A percentile compares a stretch with the other conserved stretches of the same genome.
Evolutionary conservation across 345 rosid species (phyloP).

Genomic region (Gynandropsis gynandra): DNA sequence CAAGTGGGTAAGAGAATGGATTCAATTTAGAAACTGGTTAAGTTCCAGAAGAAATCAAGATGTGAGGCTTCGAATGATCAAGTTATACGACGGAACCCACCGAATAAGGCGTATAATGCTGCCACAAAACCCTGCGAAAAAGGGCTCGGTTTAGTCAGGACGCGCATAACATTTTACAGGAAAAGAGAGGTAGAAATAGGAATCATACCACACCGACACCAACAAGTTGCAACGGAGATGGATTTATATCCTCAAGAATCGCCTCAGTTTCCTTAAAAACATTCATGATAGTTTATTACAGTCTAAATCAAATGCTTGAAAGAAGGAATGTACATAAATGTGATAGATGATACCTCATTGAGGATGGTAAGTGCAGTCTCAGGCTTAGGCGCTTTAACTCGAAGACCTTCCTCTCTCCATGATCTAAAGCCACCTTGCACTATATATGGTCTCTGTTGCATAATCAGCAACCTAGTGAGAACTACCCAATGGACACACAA

Average conservation of each 20-base stretch:
- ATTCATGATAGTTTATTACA: constrained; percentile 2
- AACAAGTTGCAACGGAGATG: constrained; percentile 63
- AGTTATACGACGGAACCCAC: constrained; percentile 29
- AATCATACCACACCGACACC: constrained; percentile 71
- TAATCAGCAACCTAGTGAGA: constrained; percentile 10
- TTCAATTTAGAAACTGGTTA: too few relatives aligned
- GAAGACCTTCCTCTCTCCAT: constrained; percentile 72
- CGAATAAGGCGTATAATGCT: constrained; percentile 51
- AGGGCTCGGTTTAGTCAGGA: constrained; percentile 13
- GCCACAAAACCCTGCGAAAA: constrained; percentile 54
- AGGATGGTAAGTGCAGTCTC: constrained; percentile 73
- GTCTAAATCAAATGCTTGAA: background rate
- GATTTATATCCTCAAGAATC: constrained; percentile 67
- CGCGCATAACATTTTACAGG: background rate
- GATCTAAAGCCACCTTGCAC: constrained; percentile 82
- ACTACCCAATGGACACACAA: background rate
- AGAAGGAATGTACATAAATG: constrained; percentile 3
- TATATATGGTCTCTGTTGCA: constrained; percentile 62
- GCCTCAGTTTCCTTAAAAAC: constrained; percentile 82
- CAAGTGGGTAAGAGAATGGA: constrained; percentile 5
- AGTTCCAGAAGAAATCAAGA: too few relatives aligned
- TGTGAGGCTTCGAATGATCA: too few relatives aligned
- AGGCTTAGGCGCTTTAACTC: constrained; percentile 68
- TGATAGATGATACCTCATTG: constrained; percentile 54
- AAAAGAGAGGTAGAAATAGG: background rate